phyloP scores from a whole-genome alignment of 202 grass and related monocot genomes.

The Carex arenaria region DNA sequence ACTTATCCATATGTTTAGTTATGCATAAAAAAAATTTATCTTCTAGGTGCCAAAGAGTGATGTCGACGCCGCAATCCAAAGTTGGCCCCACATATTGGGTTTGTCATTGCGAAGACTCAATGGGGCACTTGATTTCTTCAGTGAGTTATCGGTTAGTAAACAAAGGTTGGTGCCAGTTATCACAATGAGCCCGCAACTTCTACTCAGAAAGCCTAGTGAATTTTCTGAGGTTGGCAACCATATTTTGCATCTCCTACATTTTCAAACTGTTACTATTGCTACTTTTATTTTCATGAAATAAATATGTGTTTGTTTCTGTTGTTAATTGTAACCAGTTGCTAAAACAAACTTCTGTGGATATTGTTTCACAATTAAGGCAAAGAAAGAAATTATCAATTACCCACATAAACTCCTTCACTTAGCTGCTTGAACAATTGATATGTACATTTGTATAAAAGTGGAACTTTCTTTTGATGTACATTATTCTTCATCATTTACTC shows the following conservation, averaged over 20 bases:
- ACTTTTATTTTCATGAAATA: not conserved
- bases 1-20: not conserved
- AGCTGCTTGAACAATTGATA: not conserved
- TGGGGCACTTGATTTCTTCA: constrained; percentile 48
- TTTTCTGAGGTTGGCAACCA: constrained; percentile 54
- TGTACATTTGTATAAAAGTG: not conserved
- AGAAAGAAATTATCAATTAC: not conserved
- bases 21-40: constrained; percentile 3
- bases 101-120: constrained; percentile 67
- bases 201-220: constrained; percentile 70
- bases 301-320: not conserved
- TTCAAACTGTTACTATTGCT: not conserved
- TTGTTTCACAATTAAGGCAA: not conserved
- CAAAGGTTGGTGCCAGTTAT: constrained; percentile 68
- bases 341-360: constrained; percentile 9
- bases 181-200: constrained; percentile 84
- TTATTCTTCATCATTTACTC: constrained; percentile 1
- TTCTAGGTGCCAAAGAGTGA: constrained; percentile 52
- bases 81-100: constrained; percentile 85
- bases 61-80: constrained; percentile 46
- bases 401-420: not conserved
- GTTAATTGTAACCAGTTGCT: not conserved
- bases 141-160: constrained; percentile 56
- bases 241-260: not conserved
- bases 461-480: not conserved